phyloP scores from a whole-genome alignment of 2,329 filamentous ascomycete genomes.

The Aspergillus eucalypticola region DNA sequence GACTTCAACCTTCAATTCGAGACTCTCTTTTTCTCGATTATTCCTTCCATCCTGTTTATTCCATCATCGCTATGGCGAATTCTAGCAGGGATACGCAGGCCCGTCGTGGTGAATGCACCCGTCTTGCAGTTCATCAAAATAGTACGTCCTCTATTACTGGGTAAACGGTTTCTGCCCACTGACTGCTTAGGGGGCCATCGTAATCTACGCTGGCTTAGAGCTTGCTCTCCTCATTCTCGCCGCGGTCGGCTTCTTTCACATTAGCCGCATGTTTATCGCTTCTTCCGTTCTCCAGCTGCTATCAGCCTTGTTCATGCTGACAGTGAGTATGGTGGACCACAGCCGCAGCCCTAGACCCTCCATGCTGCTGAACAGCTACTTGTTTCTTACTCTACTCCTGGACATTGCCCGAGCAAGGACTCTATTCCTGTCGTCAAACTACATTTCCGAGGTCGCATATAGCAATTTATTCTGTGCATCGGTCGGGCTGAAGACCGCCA shows the following conservation, averaged over 20 bases:
- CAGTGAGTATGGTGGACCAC: conserved; percentile 35
- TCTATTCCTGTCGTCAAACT: conserved; percentile 19
- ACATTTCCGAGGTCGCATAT: conserved; percentile 6
- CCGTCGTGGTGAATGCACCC: conserved; percentile 32
- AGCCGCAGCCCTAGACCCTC: conserved; percentile 42
- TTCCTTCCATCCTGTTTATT: conserved; percentile 14
- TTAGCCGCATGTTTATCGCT: conserved; percentile 31
- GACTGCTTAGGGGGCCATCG: not conserved
- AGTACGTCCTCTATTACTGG: conserved; percentile 16
- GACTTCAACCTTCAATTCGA: conserved; percentile 19
- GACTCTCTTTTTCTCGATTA: conserved; percentile 18
- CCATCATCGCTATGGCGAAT: conserved; percentile 31
- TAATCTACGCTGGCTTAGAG: conserved; percentile 4
- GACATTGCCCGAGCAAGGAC: conserved; percentile 43
- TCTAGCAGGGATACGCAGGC: conserved; percentile 29
- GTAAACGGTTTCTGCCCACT: not conserved
- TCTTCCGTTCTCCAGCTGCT: conserved; percentile 31
- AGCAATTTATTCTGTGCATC: conserved; percentile 11
- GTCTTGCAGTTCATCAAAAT: conserved; percentile 30
- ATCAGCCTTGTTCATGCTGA: conserved; percentile 19
- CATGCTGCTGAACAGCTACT: conserved; percentile 42
- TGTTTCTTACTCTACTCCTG: conserved; percentile 43
- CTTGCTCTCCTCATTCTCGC: conserved; percentile 31
- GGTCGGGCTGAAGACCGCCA: conserved; percentile 11
- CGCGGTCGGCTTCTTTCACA: conserved; percentile 3